These are phyloP conservation scores for Carex littledalei DNA, from an alignment of 176 grass and related monocot species.

Conservation along the genomic window DNA sequence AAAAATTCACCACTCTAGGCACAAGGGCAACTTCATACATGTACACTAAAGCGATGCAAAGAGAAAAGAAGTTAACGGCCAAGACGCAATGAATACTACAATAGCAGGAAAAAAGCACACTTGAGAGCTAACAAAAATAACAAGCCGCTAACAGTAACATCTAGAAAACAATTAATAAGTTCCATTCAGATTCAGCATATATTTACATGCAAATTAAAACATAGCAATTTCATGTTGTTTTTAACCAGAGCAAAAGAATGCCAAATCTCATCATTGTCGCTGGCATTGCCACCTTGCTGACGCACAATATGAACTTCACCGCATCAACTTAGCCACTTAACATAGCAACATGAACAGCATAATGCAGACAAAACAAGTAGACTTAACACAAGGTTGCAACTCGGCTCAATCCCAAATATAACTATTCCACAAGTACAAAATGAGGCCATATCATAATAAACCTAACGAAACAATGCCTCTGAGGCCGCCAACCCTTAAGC, in stretches of 20 bases:
- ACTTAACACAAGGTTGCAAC: not conserved
- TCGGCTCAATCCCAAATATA: constrained; percentile 18
- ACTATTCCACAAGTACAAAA: constrained; percentile 14
- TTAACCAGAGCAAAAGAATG: not conserved
- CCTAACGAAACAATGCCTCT: not conserved
- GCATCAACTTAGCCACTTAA: not conserved
- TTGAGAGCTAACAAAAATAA: not conserved
- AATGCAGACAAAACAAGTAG: not conserved
- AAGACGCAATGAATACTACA: not conserved
- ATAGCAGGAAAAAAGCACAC: not conserved
- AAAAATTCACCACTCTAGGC: not conserved
- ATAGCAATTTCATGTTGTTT: not conserved
- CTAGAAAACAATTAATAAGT: not conserved
- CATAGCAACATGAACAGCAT: not conserved
- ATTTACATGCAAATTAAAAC: not conserved
- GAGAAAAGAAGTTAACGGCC: not conserved
- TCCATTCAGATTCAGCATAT: not conserved
- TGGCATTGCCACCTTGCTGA: not conserved
- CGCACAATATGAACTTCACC: not conserved
- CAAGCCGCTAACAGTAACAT: not conserved
- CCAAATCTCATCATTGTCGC: not conserved
- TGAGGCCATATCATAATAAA: constrained; percentile 8
- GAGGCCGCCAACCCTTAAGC: not conserved
- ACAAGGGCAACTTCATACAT: not conserved
- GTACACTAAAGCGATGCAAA: not conserved